These are phyloP conservation scores for Porogramme epimiltina DNA, from an alignment of 1,284 basidiomycete species.

Conservation along the genomic window DNA sequence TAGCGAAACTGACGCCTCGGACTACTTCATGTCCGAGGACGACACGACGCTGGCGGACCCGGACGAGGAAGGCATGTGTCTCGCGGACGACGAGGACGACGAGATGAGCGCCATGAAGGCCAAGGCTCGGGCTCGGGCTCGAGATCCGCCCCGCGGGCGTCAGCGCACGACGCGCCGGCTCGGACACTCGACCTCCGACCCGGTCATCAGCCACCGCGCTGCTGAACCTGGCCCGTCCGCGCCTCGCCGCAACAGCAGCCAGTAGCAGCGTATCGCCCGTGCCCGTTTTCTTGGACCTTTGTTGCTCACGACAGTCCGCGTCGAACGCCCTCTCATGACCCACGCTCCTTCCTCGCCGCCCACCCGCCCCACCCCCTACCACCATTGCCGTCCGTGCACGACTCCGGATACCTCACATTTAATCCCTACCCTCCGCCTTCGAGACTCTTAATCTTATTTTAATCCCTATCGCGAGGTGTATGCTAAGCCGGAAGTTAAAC, in stretches of 20 bases:
- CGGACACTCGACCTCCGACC: conserved; percentile 37
- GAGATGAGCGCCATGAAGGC: conserved; percentile 32
- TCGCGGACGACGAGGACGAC: conserved; percentile 36
- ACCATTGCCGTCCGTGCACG: conserved; percentile 10
- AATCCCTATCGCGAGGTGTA: conserved; percentile 17
- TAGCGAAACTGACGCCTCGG: conserved; percentile 15
- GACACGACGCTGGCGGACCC: conserved; percentile 26
- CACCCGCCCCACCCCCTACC: not conserved
- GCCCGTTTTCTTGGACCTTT: not conserved
- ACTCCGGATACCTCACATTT: conserved; percentile 16
- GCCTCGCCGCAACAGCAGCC: conserved; percentile 23
- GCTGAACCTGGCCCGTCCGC: conserved; percentile 17
- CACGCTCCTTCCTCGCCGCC: not conserved
- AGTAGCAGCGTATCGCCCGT: conserved; percentile 7
- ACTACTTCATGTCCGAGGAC: conserved; percentile 26
- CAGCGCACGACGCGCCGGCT: conserved; percentile 29
- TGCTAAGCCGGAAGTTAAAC: conserved; percentile 13
- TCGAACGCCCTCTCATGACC: conserved; percentile 5
- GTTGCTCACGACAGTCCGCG: conserved; percentile 3
- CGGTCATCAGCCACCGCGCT: conserved; percentile 26
- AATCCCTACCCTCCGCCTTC: conserved; percentile 23
- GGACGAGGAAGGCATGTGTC: conserved; percentile 22
- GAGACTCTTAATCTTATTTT: conserved; percentile 20
- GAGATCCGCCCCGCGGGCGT: conserved; percentile 32
- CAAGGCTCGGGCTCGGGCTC: conserved; percentile 25